Conservation (phyloP, 2,329 filamentous ascomycete genomes). For the Dendrostoma leiphaemia region DNA sequence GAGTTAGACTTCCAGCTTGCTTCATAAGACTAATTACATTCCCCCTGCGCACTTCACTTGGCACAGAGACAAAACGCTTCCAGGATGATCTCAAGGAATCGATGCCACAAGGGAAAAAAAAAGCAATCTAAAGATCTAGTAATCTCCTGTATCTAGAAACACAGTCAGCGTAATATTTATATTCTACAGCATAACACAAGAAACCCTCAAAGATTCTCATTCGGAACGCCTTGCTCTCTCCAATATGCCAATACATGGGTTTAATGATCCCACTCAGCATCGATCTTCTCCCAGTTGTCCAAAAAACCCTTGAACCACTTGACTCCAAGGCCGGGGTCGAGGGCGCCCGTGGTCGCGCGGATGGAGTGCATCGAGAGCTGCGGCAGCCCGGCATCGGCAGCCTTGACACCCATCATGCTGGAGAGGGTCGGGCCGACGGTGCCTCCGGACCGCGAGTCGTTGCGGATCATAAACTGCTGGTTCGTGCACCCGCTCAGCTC, state of each 20-base stretch:
- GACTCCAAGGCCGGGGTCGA: constrained; percentile 86
- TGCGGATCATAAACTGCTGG: constrained; percentile 92
- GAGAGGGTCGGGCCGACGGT: constrained; percentile 94
- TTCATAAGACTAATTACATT: no score
- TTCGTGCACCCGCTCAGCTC: constrained; percentile 69
- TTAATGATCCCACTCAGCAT: constrained; percentile 66
- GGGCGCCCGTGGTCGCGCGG: constrained; percentile 78
- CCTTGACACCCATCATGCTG: constrained; percentile 73
- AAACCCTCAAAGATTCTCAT: background rate
- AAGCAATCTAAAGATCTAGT: no score
- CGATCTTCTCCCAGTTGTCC: constrained; percentile 80
- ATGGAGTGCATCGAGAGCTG: constrained; percentile 95
- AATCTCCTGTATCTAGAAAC: no score
- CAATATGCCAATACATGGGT: background rate
- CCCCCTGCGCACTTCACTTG: no score
- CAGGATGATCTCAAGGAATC: no score
- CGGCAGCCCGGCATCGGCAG: constrained; percentile 84
- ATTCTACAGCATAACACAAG: background rate
- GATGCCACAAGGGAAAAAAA: no score
- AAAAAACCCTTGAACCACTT: constrained; percentile 88
- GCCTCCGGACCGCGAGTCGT: constrained; percentile 84
- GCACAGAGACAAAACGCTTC: no score
- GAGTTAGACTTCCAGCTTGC: no score
- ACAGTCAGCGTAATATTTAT: no score
- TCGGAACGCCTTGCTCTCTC: background rate